Conservation (phyloP, 73 alveolate genomes). For the Paramecium sonneborni region DNA sequence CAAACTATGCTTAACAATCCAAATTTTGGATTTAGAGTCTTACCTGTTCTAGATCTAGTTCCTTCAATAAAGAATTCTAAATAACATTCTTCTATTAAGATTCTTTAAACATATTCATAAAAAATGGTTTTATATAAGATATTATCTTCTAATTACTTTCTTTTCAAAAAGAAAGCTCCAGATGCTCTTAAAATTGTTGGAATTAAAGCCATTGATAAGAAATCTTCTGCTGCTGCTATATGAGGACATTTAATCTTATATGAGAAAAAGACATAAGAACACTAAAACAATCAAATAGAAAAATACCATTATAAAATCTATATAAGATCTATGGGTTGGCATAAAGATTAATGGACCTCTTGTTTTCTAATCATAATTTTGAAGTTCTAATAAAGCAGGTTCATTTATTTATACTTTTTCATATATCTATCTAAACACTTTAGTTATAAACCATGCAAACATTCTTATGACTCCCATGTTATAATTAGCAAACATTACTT, state of each 20-base stretch:
- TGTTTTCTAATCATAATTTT: constrained; percentile 61
- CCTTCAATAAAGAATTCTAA: constrained; percentile 90
- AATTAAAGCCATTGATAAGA: constrained; percentile 78
- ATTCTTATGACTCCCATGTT: constrained; percentile 66
- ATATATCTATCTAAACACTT: constrained; percentile 78
- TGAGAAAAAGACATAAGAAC: constrained; percentile 79
- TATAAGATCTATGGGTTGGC: constrained; percentile 93
- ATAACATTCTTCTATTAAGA: constrained; percentile 72
- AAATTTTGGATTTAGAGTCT: constrained; percentile 81
- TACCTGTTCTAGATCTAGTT: constrained; percentile 87
- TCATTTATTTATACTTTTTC: constrained; percentile 84
- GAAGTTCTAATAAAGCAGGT: constrained; percentile 58
- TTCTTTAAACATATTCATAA: constrained; percentile 79
- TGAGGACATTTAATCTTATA: constrained; percentile 86
- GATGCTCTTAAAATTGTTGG: constrained; percentile 79
- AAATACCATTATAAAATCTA: constrained; percentile 82
- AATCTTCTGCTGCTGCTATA: constrained; percentile 94
- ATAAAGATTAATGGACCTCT: constrained; percentile 81
- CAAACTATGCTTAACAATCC: constrained; percentile 76
- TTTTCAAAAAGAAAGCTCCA: constrained; percentile 92
- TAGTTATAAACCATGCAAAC: constrained; percentile 76
- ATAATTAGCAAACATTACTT: constrained; percentile 73
- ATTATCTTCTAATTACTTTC: constrained; percentile 80
- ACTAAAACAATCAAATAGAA: background rate
- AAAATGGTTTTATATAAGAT: constrained; percentile 83